Conservation (phyloP, 306 rosid species). For the Cyclanthera cordifolia region DNA sequence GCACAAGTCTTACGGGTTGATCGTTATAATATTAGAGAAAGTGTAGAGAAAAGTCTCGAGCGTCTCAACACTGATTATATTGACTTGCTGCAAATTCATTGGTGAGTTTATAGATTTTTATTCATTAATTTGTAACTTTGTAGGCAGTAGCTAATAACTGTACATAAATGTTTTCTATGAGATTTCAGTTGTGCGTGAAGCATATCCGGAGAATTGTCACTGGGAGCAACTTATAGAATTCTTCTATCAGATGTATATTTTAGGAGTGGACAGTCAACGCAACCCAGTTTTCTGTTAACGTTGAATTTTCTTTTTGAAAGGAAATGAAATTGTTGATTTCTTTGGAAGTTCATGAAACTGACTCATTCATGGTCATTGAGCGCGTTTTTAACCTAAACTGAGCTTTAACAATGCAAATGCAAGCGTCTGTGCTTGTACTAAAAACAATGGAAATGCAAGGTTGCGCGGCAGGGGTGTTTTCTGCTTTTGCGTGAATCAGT, state of each 20-base stretch:
- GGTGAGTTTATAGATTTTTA: constrained; percentile 28
- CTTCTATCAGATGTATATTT: neutral
- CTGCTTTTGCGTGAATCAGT: neutral
- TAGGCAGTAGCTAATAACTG: neutral
- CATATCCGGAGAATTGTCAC: neutral
- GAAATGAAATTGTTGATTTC: neutral
- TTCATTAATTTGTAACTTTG: neutral
- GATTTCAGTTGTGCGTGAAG: neutral
- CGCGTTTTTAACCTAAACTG: neutral
- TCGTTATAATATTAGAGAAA: constrained; percentile 67
- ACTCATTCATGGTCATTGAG: neutral
- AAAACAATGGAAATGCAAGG: neutral
- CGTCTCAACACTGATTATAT: constrained; percentile 90
- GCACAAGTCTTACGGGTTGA: constrained; percentile 61
- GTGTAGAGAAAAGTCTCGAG: constrained; percentile 88
- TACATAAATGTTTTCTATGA: neutral
- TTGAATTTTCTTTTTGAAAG: neutral
- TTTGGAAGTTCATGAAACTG: neutral
- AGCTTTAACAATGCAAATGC: neutral
- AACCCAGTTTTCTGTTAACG: neutral
- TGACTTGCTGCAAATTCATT: constrained; percentile 88
- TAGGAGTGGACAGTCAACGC: neutral
- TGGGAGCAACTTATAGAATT: neutral
- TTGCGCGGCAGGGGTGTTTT: neutral
- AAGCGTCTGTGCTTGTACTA: neutral